Base-by-base conservation (phyloP, 1,284 basidiomycete species). In the Coriolopsis trogii region DNA sequence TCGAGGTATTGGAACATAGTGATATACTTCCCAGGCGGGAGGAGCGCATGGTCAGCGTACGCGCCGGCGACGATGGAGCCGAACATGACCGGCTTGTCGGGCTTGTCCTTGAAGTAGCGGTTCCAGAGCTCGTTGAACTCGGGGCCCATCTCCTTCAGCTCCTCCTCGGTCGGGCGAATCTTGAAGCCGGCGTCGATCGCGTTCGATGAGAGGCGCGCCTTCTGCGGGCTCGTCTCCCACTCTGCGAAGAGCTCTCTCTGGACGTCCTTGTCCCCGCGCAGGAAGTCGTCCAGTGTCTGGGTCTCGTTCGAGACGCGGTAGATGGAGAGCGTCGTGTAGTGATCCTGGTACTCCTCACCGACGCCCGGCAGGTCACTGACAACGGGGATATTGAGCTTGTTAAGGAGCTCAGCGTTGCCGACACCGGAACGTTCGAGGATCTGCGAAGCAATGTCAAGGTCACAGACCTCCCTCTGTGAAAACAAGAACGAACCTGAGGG, bases 1-100 rank as follows among this genome's bases (percentile, higher is more conserved):
- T 86, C 79, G 56, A 87, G 73, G 67, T 87, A 87, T 65, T 86
- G 84, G 82, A 88, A 78, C 84, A 87, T 87, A 2, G 84, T 85
- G 55, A 87, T 77, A 63, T 84, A 87, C 63, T 87, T 86, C 37
- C 85, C 84, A 43, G 84, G 85, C 51, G 84, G 85, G 45, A 87
- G 75, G 48, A 87, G 72, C 4, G 80, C 67, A 67, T 88, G 85
- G 68, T 87, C 85, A 40, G 84, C 85, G 62, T 87, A 87, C 8
- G 84, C 84, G 67, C 78, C 84, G 31, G 79, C 77, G 40, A 87
- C 84, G 59, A 86, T 85, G 31, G 80, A 82, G 43, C 79, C 82
- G 63, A 85, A 85, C 82, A 87, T 85, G 53, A 87, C 81, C 3
- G 85, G 85, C 73, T 86, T 87, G 74, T 88, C 85, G 49, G 85